These are phyloP conservation scores for Jatropha podagrica DNA, from an alignment of 441 rosid genomes.

Conservation along the genomic window DNA sequence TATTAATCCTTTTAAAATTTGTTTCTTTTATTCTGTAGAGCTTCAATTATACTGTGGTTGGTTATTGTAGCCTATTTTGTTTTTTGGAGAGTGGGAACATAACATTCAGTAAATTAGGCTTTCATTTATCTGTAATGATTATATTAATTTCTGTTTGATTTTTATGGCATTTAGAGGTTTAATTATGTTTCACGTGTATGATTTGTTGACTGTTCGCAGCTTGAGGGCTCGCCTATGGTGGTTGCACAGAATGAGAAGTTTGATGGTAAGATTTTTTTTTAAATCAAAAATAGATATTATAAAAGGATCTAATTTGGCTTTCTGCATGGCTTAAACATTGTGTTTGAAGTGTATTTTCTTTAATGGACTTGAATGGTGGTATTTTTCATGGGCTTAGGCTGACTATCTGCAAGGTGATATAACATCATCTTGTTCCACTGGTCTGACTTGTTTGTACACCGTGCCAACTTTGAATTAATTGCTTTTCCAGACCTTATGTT, in stretches of 20 bases:
- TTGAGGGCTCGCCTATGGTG: constrained; percentile 89
- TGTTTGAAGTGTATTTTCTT: background rate
- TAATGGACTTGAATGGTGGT: background rate
- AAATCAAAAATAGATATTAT: background rate
- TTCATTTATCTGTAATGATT: background rate
- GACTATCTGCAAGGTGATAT: background rate
- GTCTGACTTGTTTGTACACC: background rate
- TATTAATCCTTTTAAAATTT: background rate
- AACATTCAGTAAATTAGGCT: background rate
- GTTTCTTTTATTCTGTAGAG: background rate
- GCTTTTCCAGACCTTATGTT: background rate
- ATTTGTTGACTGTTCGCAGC: constrained; percentile 44
- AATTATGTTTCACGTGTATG: constrained; percentile 3
- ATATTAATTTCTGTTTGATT: background rate
- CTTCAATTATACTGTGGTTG: background rate
- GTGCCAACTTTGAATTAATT: background rate
- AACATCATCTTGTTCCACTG: background rate
- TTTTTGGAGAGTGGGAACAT: background rate
- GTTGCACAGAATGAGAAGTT: constrained; percentile 92
- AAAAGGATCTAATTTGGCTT: constrained; percentile 3
- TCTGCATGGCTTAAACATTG: background rate
- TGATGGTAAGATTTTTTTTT: constrained; percentile 56
- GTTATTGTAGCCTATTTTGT: constrained; percentile 12
- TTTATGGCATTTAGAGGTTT: background rate
- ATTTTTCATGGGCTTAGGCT: background rate